Evolutionary conservation across 1,284 basidiomycete genomes (phyloP), one percentile per base, ranked within the genome.

Genomic region (Phylloboletellus chloephorus): DNA sequence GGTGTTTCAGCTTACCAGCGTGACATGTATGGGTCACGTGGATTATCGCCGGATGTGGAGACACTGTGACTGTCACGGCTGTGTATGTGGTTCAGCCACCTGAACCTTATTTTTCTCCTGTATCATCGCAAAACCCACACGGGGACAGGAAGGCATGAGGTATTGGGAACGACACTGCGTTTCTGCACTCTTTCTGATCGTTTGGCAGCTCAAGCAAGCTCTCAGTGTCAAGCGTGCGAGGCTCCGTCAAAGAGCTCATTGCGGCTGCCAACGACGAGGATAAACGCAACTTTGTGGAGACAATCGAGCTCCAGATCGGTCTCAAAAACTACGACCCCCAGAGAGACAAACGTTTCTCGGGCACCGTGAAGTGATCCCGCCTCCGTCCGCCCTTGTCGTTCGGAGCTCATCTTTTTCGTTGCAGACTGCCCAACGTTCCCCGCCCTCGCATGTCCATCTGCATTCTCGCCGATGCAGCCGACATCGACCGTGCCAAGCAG

Each of bases 361-460:
- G 93, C 63, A 96, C 91, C 49, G 88, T 96, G 73, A 95, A 94
- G 86, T 88, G 48, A 44, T 74, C 63, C 7, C 1, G 1, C 5
- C n/a, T 17, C 23, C 8, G 11, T 38, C 5, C 0, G 12, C 16
- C 12, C 4, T 16, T 20, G 5, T 15, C 22, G 2, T 24, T 21
- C 8, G 7, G 6, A 3, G 7, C 28, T 46, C 19, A 49, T 19
- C 45, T 31, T 31, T 20, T 41, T 33, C 32, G 23, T 20, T 3
- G 31, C 54, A 92, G 89, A 74, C 82, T 98, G 44, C 95, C 95
- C 60, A 82, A 96, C 66, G 81, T 98, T 54, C 96, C 96, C 58
- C 92, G 95, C 57, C 95, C 95, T 46, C 88, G 95, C 73, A 98
- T 98, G 95, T 89, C 88, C 60, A 85, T 99, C 66, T 98, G 95